phyloP scores from a whole-genome alignment of 1,139 yeast species.

The Saccharomyces pastorianus region DNA sequence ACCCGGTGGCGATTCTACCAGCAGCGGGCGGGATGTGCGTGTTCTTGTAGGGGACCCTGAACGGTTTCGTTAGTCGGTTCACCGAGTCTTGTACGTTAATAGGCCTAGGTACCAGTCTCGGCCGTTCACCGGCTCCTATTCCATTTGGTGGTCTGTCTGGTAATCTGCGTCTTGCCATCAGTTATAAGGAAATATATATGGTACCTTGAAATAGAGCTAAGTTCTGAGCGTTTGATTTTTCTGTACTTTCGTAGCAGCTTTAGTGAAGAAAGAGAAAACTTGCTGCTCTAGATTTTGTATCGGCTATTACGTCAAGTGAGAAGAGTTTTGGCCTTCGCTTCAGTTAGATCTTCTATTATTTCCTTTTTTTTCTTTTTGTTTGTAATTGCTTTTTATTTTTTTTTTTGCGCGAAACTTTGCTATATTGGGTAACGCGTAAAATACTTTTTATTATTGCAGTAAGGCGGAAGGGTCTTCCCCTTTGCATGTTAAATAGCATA shows the following conservation, averaged over 20 bases:
- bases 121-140: constrained; percentile 32
- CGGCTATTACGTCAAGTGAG: neutral
- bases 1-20: constrained; percentile 22
- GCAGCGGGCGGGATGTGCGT: constrained; percentile 18
- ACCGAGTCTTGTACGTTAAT: constrained; percentile 24
- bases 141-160: constrained; percentile 34
- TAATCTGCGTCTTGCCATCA: constrained; percentile 26
- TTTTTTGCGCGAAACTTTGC: neutral
- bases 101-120: constrained; percentile 27
- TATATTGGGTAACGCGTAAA: neutral
- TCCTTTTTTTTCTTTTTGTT: neutral
- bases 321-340: neutral
- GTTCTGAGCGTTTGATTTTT: neutral
- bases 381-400: neutral
- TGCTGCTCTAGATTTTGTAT: neutral
- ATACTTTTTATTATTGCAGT: neutral
- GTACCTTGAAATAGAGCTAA: neutral
- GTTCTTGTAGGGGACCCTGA: constrained; percentile 37
- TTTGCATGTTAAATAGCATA: neutral
- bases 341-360: neutral
- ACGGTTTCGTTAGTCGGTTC: constrained; percentile 38
- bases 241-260: neutral
- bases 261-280: neutral
- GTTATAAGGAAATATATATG: neutral
- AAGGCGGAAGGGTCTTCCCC: neutral